phyloP scores from a whole-genome alignment of 2,329 filamentous ascomycete genomes.

The Myriosclerotinia duriaeana region DNA sequence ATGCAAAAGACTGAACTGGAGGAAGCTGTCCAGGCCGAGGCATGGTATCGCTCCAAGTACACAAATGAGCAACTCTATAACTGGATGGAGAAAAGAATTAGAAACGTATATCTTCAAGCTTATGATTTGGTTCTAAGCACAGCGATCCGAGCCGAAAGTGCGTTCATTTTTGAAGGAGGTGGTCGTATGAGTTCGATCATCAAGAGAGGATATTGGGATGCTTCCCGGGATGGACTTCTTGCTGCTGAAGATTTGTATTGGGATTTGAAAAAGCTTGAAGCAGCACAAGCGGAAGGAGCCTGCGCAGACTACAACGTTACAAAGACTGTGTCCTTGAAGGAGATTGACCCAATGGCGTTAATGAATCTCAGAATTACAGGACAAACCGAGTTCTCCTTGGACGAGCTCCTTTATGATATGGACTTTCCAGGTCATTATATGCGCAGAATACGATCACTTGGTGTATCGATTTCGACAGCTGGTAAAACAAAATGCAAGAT shows the following conservation, averaged over 20 bases:
- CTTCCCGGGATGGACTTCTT: constrained; percentile 12
- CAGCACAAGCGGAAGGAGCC: constrained; percentile 8
- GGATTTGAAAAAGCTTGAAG: constrained; percentile 12
- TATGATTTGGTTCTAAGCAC: background rate
- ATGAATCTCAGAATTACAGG: constrained; percentile 15
- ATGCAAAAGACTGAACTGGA: background rate
- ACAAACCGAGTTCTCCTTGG: constrained; percentile 15
- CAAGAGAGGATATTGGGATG: constrained; percentile 5
- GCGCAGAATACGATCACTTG: constrained; percentile 13
- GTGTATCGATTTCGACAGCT: constrained; percentile 10
- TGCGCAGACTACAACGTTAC: constrained; percentile 18
- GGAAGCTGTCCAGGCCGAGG: constrained; percentile 1
- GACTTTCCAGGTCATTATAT: constrained; percentile 26
- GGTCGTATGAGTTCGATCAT: background rate
- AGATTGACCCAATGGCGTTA: constrained; percentile 13
- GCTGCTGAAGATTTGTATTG: constrained; percentile 18
- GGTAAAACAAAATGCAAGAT: constrained; percentile 1
- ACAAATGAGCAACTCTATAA: background rate
- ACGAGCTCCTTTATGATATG: constrained; percentile 23
- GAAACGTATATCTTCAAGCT: background rate
- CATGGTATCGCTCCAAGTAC: constrained; percentile 2
- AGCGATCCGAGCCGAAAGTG: background rate
- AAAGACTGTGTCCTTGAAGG: constrained; percentile 4
- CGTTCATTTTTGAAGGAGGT: background rate
- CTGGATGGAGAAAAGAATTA: background rate